phyloP scores from a whole-genome alignment of 2,329 filamentous ascomycete genomes.

The Aspergillus fumigatiaffinis region DNA sequence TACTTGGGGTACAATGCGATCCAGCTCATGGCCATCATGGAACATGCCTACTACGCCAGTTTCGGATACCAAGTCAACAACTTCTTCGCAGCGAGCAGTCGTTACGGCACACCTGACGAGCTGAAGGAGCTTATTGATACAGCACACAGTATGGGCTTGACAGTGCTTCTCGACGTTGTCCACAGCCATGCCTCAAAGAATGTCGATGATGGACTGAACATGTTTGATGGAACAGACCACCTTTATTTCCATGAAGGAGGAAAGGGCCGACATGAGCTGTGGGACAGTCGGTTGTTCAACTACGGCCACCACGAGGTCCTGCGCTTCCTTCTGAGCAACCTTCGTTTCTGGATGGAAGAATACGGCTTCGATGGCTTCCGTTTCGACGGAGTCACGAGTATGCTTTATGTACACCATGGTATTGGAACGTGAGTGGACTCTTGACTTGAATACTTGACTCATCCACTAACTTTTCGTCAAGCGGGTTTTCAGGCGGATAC shows the following conservation, averaged over 20 bases:
- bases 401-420: conserved; percentile 93
- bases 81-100: conserved; percentile 95
- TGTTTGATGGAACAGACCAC: conserved; percentile 92
- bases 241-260: conserved; percentile 89
- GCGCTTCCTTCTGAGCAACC: conserved; percentile 90
- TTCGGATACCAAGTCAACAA: conserved; percentile 99
- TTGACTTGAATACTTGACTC: not conserved
- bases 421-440: conserved; percentile 76
- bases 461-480: conserved; percentile 32
- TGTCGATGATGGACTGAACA: conserved; percentile 87
- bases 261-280: conserved; percentile 84
- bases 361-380: conserved; percentile 96
- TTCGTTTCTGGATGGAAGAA: conserved; percentile 99
- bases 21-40: conserved; percentile 98
- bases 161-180: conserved; percentile 89
- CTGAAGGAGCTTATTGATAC: conserved; percentile 96
- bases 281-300: conserved; percentile 97
- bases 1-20: conserved; percentile 93
- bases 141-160: conserved; percentile 84
- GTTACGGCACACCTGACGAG: conserved; percentile 90
- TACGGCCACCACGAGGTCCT: conserved; percentile 92
- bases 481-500: conserved; percentile 94
- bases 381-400: conserved; percentile 97
- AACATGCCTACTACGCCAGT: conserved; percentile 98
- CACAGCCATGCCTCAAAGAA: conserved; percentile 99